Conservation (phyloP, 495 filamentous ascomycete genomes). For the Podospora comata region DNA sequence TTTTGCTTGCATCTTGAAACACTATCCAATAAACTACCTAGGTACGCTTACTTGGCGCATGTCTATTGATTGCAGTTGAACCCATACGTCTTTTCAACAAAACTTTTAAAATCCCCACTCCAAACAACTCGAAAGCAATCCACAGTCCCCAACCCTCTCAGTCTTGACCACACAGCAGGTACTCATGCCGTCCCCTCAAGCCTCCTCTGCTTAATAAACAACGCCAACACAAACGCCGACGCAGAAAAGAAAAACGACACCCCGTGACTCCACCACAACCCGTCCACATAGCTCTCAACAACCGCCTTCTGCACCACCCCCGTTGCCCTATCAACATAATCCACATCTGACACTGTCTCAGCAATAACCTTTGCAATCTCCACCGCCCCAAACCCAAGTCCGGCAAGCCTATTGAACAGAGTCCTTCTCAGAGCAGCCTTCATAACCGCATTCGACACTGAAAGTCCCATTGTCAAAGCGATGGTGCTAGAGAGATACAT, state of each 20-base stretch:
- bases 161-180: not conserved
- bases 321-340: conserved; percentile 49
- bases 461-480: conserved; percentile 52
- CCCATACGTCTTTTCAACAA: too few species aligned
- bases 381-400: conserved; percentile 23
- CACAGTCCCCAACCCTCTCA: not conserved
- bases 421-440: conserved; percentile 27
- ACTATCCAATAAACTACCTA: too few species aligned
- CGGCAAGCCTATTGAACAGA: conserved; percentile 24
- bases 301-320: conserved; percentile 33
- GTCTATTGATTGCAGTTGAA: too few species aligned
- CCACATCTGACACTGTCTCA: conserved; percentile 43
- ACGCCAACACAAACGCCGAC: conserved; percentile 22
- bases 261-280: conserved; percentile 40
- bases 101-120: not conserved
- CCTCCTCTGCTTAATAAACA: conserved; percentile 28
- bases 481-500: conserved; percentile 52
- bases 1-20: too few species aligned
- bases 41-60: too few species aligned
- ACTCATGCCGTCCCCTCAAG: conserved; percentile 7
- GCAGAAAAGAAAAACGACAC: conserved; percentile 28
- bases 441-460: conserved; percentile 47
- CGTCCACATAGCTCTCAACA: conserved; percentile 37
- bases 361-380: conserved; percentile 37
- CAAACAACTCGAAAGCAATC: not conserved